A percentile compares a stretch with the other conserved stretches of the same genome.
Evolutionary conservation across 208 protist genomes (phyloP).

Genomic region (Crithidia fasciculata): DNA sequence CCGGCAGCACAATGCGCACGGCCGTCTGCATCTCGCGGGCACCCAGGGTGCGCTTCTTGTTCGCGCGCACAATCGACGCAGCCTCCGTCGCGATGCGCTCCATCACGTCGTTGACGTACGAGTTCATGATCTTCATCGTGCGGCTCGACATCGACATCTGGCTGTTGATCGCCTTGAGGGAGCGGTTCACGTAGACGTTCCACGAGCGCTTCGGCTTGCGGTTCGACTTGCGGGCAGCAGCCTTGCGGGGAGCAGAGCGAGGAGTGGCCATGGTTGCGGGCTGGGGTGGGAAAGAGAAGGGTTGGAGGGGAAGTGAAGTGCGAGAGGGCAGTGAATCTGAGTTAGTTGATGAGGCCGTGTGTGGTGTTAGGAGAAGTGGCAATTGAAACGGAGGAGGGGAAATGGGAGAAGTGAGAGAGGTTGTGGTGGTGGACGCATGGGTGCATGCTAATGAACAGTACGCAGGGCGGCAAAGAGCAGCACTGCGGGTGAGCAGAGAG

Average conservation of each 20-base stretch:
- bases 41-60: slow-evolving; percentile 95
- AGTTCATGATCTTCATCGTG: slow-evolving; percentile 98
- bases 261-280: slow-evolving; percentile 51
- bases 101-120: slow-evolving; percentile 98
- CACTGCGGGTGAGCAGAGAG: no score
- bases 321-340: not conserved
- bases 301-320: not conserved
- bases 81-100: slow-evolving; percentile 96
- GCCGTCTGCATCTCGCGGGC: slow-evolving; percentile 97
- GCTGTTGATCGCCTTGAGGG: slow-evolving; percentile 96
- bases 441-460: no score
- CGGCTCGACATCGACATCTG: slow-evolving; percentile 95
- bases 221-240: slow-evolving; percentile 40
- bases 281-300: not conserved
- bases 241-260: slow-evolving; percentile 45
- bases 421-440: no score
- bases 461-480: no score
- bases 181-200: slow-evolving; percentile 92
- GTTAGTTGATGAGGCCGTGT: no score
- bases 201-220: slow-evolving; percentile 82
- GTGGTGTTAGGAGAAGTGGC: no score
- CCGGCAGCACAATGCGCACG: slow-evolving; percentile 96
- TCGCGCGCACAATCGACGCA: slow-evolving; percentile 91
- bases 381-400: no score
- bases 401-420: no score